A percentile compares a stretch with the other conserved stretches of the same genome.
Evolutionary conservation across 129 eudicot genomes (phyloP).

Genomic region (Saposhnikovia divaricata): DNA sequence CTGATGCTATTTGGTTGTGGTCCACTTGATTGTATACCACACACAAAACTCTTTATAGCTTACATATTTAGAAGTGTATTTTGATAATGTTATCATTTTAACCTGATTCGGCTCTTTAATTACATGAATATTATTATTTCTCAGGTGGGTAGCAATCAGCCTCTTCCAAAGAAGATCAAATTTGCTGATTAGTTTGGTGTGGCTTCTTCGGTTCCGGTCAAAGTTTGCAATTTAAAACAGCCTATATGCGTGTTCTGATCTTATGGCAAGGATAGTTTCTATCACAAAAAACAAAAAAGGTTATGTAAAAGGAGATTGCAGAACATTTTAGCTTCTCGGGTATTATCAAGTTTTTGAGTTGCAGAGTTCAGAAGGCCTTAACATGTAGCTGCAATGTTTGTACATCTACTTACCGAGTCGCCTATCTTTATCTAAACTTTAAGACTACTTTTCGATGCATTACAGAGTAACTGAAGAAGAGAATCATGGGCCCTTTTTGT

Average conservation of each 20-base stretch:
- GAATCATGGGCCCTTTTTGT: not conserved
- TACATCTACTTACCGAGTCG: not conserved
- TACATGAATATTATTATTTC: not conserved
- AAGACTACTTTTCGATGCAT: not conserved
- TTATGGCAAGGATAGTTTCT: not conserved
- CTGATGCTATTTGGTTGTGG: too few species aligned
- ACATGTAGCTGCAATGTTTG: not conserved
- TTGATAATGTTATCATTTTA: not conserved
- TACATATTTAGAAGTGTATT: not conserved
- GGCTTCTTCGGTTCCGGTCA: not conserved
- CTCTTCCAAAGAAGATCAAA: constrained; percentile 63
- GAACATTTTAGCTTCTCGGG: not conserved
- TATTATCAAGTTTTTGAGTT: not conserved
- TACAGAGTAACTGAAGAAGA: not conserved
- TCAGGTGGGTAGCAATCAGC: constrained; percentile 54
- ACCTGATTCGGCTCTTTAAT: not conserved
- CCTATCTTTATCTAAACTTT: not conserved
- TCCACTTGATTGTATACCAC: too few species aligned
- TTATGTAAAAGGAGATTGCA: not conserved
- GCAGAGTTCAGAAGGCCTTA: not conserved
- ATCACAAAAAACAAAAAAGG: not conserved
- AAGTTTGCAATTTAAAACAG: not conserved
- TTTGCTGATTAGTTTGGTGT: constrained; percentile 20
- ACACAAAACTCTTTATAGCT: not conserved
- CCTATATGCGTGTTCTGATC: not conserved